These are phyloP conservation scores for Macroventuria anomochaeta DNA, from an alignment of 2,329 filamentous ascomycete species.

Conservation along the genomic window DNA sequence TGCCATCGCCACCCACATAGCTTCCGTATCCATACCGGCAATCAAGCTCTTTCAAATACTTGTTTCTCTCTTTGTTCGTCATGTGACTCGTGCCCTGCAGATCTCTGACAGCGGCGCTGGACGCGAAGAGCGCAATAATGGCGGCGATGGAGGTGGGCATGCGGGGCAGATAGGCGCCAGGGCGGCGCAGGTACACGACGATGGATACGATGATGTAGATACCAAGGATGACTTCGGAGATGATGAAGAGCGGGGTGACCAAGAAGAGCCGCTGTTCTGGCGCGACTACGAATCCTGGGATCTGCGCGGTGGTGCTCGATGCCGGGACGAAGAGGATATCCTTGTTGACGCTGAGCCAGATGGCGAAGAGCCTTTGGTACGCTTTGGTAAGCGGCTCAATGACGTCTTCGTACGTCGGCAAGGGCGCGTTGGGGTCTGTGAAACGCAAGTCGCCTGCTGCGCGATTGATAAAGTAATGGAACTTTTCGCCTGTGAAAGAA, in stretches of 20 bases:
- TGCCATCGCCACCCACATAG: slow-evolving; percentile 55
- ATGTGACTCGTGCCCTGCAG: slow-evolving; percentile 24
- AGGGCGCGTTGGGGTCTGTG: slow-evolving; percentile 42
- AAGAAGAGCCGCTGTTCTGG: slow-evolving; percentile 57
- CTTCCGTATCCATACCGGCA: slow-evolving; percentile 56
- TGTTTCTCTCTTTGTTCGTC: slow-evolving; percentile 14
- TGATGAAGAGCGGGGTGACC: slow-evolving; percentile 52
- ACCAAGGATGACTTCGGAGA: slow-evolving; percentile 52
- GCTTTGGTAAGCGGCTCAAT: slow-evolving; percentile 31
- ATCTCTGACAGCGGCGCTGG: slow-evolving; percentile 53
- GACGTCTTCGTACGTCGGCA: slow-evolving; percentile 41
- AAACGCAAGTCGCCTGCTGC: slow-evolving; percentile 34
- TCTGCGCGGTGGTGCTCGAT: background rate
- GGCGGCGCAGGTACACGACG: slow-evolving; percentile 51
- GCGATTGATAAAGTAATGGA: slow-evolving; percentile 54
- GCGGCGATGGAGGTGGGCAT: slow-evolving; percentile 59
- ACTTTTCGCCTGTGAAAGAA: slow-evolving; percentile 52
- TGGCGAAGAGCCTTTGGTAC: slow-evolving; percentile 51
- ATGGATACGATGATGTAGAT: slow-evolving; percentile 53
- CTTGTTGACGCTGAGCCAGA: slow-evolving; percentile 53
- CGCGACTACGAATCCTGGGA: slow-evolving; percentile 20
- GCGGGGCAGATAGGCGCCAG: slow-evolving; percentile 55
- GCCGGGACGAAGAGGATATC: slow-evolving; percentile 44
- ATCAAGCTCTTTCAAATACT: slow-evolving; percentile 22
- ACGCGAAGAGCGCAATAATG: slow-evolving; percentile 55